Percentiles rank a stretch among this genome's conserved stretches.
These are phyloP conservation scores for Phragmites australis DNA, from an alignment of 176 grass and related monocot species.

Conservation along the genomic window DNA sequence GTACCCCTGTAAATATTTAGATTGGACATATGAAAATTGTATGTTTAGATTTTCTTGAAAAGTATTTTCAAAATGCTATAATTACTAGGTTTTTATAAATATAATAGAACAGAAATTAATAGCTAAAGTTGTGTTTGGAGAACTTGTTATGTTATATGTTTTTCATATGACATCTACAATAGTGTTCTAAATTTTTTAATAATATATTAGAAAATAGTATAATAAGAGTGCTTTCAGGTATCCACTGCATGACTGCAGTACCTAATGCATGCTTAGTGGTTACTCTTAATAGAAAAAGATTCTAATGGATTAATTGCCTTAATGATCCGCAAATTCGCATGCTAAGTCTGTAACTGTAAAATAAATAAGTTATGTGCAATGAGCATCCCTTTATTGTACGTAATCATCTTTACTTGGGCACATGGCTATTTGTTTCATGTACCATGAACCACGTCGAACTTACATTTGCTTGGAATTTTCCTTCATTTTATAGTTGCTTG, in stretches of 20 bases:
- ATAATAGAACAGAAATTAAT: not conserved
- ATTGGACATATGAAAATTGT: not conserved
- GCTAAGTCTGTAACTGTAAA: too few relatives aligned
- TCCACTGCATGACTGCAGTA: too few relatives aligned
- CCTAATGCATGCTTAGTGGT: too few relatives aligned
- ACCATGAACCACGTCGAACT: not conserved
- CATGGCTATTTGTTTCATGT: not conserved
- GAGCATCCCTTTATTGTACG: too few relatives aligned
- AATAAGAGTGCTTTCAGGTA: too few relatives aligned
- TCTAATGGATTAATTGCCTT: too few relatives aligned
- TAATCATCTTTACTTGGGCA: not conserved
- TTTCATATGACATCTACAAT: not conserved
- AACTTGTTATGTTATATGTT: not conserved
- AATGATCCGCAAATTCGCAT: too few relatives aligned
- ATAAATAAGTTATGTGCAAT: too few relatives aligned
- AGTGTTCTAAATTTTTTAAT: not conserved
- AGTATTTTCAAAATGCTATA: not conserved
- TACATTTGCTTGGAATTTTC: too few relatives aligned
- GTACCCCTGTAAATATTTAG: not conserved
- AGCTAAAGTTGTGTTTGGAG: not conserved
- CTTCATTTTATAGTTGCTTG: not conserved
- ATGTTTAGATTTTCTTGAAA: not conserved
- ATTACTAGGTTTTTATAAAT: not conserved
- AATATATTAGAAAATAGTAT: not conserved
- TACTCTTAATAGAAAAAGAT: too few relatives aligned